Base-by-base conservation (phyloP, 2,329 filamentous ascomycete species). In the Fusarium sp. region DNA sequence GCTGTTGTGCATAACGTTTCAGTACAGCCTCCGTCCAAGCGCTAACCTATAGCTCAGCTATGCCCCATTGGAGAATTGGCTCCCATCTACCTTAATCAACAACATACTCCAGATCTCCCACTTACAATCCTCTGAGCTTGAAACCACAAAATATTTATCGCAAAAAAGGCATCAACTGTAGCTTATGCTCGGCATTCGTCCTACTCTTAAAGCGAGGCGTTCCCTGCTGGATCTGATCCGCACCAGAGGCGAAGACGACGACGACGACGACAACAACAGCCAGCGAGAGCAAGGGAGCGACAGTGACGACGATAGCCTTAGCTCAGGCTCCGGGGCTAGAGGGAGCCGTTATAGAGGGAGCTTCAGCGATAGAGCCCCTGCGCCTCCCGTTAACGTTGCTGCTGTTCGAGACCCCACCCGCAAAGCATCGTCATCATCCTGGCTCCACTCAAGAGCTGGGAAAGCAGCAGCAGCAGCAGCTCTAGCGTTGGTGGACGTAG, bases 211-310 rank as follows among this genome's bases (percentile, higher is more conserved):
- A 85, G 84, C 86, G 77, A 84, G 87, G 82, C 86, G 85, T 76
- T 88, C 87, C 71, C 81, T 89, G 75, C 84, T 89, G 80, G 87
- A 89, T 70, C 83, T 89, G 67, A 81, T 86, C 73, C 82, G 83
- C 69, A 78, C 82, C 74, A 78, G 78, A 67, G 81, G 78, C 78
- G 77, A 77, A 76, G 75, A 75, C 66, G 75, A 72, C 67, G 72
- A 69, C 74, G 26, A 26, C 26, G 75, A 75, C 66, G 75, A 72
- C 67, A 52, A 52, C 71, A 63, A 39, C 42, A 69, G 48, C 33
- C 57, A 63, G 45, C 36, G 42, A 63, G 66, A 69, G 17, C 64
- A 71, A 75, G 51, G 42, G 63, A 58, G 49, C 51, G 61, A 66
- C 47, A 31, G n/a, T 59, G 60, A 68, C 60, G 59, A 65, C 58